Base-by-base conservation (phyloP, 2,329 filamentous ascomycete species). In the Emydomyces testavorans region DNA sequence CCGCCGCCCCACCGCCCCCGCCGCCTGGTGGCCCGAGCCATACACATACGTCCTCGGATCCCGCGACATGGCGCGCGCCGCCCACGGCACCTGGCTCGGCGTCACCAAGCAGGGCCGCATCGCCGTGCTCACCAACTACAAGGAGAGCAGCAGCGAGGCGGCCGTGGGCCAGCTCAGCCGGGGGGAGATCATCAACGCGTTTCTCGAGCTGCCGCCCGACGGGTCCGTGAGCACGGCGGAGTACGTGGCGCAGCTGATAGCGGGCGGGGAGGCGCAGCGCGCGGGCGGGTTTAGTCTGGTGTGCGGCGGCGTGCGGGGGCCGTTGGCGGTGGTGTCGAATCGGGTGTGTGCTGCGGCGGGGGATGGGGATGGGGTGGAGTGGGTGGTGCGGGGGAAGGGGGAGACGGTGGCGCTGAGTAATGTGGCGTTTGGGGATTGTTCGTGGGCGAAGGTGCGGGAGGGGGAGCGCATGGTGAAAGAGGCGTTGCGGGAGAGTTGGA, bases 71-170 rank as follows among this genome's bases (percentile, higher is more conserved):
- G 74, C 79, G 40, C 74, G 78, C 21, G 60, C 71, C 11, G 73
- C 69, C 32, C 75, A 77, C 47, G 79, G 79, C 18, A 82, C 79
- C 51, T 82, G 79, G 79, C 72, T 82, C 40, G 79, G 77, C 16
- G 68, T 82, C 49, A 81, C 77, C 6, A 71, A 67, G 26, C 69
- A 78, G 53, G 79, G 79, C 23, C 76, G 77, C 49, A 59, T 82
- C 39, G 77, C 78, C 2, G 74, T 79, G 4, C 67, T 82, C 26
- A 82, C 79, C 42, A 82, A 82, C 61, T 82, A 78, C 59, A 75
- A 76, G 32, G 78, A 81, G 59, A 65, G 72, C 35, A 56, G 60
- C 23, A 63, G 65, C 20, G 63, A 71, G 15, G 61, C 71, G 21
- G 60, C 69, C 37, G 70, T 71, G 16, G 72, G 74, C 34, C 60